phyloP scores from a whole-genome alignment of 2,329 filamentous ascomycete species.

The Microdochium paspali region DNA sequence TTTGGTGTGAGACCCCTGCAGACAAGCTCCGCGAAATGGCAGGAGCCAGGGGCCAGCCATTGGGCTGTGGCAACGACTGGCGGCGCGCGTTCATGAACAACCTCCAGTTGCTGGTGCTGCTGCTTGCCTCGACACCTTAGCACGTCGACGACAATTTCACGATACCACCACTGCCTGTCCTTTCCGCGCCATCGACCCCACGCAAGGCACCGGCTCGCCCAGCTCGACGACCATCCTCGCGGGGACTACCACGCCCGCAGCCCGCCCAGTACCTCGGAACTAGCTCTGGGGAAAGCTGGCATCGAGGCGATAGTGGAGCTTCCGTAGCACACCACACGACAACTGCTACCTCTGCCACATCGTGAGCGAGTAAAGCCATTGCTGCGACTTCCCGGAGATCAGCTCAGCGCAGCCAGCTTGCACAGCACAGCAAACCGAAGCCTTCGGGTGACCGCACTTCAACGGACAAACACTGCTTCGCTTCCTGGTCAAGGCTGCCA shows the following conservation, averaged over 20 bases:
- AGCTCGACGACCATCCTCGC: no score
- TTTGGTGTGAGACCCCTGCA: not conserved
- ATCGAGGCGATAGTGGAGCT: not conserved
- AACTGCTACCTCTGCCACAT: not conserved
- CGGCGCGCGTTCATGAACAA: not conserved
- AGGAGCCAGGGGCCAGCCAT: not conserved
- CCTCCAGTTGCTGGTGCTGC: no score
- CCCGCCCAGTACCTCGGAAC: no score
- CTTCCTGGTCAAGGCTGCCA: slow-evolving; percentile 1
- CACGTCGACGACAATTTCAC: not conserved
- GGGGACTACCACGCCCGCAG: no score
- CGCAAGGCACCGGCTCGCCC: no score
- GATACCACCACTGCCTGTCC: not conserved
- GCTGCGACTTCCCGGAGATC: not conserved
- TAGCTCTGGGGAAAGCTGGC: not conserved
- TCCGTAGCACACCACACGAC: not conserved
- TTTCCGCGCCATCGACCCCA: not conserved
- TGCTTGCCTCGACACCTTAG: no score
- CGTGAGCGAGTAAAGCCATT: not conserved
- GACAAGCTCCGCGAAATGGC: not conserved
- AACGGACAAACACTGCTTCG: not conserved
- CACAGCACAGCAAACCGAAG: no score
- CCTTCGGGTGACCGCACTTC: no score
- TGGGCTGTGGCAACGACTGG: not conserved
- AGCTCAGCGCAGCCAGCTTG: no score